Evolutionary conservation across 2,329 filamentous ascomycete genomes (phyloP), one percentile per base, ranked within the genome.

Genomic region (Paracamarosporium sp.): DNA sequence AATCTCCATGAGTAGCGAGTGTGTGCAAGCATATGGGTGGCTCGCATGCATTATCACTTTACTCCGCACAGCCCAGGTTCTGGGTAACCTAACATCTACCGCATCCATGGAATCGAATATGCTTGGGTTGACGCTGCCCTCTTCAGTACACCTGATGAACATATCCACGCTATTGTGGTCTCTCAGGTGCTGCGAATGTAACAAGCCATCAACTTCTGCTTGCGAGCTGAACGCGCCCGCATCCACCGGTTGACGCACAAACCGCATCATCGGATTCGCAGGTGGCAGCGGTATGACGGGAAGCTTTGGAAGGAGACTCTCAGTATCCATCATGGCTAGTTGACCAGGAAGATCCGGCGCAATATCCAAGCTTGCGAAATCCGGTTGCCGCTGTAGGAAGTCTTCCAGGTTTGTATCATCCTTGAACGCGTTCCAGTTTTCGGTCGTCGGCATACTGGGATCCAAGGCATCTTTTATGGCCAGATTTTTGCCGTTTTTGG

Each of bases 81-180:
- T 79, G 1, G 80, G 83, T 55, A 83, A 82, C 56, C 79, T 74
- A 59, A 93, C 88, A 12, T 78, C 83, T 3, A 92, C 91, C 56
- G 96, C 89, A 58, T 90, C 84, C 67, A 96, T 92, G 5, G 90
- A 93, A 73, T 96, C 90, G 73, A 94, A 94, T 46, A 96, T 92
- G 65, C 88, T 91, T 17, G 96, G 81, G 70, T 94, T 89, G 12
- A 96, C 81, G 17, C 81, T 83, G 8, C 90, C 90, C 61, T 91
- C 85, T 55, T 85, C 84, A 4, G 88, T 90, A 4, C 90, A 91
- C 2, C 91, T 85, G 5, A 94, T 80, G 79, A 96, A 88, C 63
- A 94, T 86, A 73, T 94, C 90, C 41, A 95, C 88, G n/a, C 87
- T 84, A 62, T 92, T 88, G 61, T 88, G 87, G 50, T 91, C 86